Evolutionary conservation across 345 rosid species (phyloP), one percentile per base, ranked within the genome.

Genomic region (Brassica cretica): DNA sequence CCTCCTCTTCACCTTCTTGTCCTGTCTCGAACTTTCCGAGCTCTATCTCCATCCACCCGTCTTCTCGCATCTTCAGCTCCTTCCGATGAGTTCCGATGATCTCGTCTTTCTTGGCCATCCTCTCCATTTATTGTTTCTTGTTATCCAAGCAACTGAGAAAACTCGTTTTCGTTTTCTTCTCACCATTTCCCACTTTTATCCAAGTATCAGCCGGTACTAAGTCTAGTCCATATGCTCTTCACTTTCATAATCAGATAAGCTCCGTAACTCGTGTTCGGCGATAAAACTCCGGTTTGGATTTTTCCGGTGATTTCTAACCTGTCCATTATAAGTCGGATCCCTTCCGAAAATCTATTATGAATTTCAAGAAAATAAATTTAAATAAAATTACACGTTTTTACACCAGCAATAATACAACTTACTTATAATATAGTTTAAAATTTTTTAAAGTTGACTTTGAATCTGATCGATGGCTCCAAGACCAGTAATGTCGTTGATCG

Each of bases 21-120:
- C 85, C 89, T 7, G 19, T 85, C 41, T 72, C 80, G 71, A 91
- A 90, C 67, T 87, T 88, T 3, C 98, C 98, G 0, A 90, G 41
- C 86, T 90, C 90, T 41, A 91, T 80, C 86, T 91, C 97, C 92
- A 87, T 35, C 97, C 98, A 93, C 5, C 92, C 93, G 19, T 88
- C 88, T 4, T 71, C 83, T 70, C 89, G 85, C 53, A 62, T 78
- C 8, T 44, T 18, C 0, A 87, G 85, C 7, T 78, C 75, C 7
- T 61, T 41, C 37, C 70, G 63, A 0, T 33, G 81, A 6, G 51
- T 72, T 8, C 66, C 82, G 0, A 30, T 61, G 29, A 15, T 61
- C 49, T 24, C 21, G 2, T 75, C 68, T 51, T 70, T 49, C 60
- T 1, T 30, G 0, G 55, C 14, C 77, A 80, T 77, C 8, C 39